Base-by-base conservation (phyloP, 768 basidiomycete species). In the Boletus subparvulus region DNA sequence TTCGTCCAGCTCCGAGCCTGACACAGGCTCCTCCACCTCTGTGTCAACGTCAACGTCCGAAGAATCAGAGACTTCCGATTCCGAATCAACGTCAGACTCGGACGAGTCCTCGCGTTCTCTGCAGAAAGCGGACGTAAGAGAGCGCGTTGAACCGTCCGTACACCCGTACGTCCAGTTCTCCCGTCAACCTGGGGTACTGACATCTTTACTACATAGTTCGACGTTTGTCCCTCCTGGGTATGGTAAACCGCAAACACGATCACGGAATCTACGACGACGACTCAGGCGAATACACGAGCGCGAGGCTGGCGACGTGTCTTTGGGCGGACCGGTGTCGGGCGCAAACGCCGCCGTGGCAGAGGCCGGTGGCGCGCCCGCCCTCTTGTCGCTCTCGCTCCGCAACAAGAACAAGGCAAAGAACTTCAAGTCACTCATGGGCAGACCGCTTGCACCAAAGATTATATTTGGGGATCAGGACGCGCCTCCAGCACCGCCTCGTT, bases 391-490 rank as follows among this genome's bases (percentile, higher is more conserved):
- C 41, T 82, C 82, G 0, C 70, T 89, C 21, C 77, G 81, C 43
- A 90, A 88, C 68, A 90, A 88, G 70, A 90, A 89, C 70, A 91
- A 90, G 69, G 82, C 80, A 44, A 86, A 82, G 55, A 84, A 83
- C 19, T 89, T 86, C 70, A 84, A 79, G 62, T 74, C 80, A 47
- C 72, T 80, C 8, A 76, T 85, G 69, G 61, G 70, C 47, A 72
- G 39, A 66, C 77, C 50, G 49, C 77, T 69, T 60, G 78, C 69
- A 35, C 65, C 73, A 39, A 88, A 83, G 69, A 86, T 88, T 54
- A 72, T 83, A 17, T 88, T 88, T 58, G 66, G 66, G 2, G 63
- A 69, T 13, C 54, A 58, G 37, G 65, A 57, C 24, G 54, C 12
- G 7, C 3, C 4, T 4, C 37, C 6, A n/a, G n/a, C 49, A 3